Conservation (phyloP, 1,139 yeast species). For the Blastobotrys illinoisensis region DNA sequence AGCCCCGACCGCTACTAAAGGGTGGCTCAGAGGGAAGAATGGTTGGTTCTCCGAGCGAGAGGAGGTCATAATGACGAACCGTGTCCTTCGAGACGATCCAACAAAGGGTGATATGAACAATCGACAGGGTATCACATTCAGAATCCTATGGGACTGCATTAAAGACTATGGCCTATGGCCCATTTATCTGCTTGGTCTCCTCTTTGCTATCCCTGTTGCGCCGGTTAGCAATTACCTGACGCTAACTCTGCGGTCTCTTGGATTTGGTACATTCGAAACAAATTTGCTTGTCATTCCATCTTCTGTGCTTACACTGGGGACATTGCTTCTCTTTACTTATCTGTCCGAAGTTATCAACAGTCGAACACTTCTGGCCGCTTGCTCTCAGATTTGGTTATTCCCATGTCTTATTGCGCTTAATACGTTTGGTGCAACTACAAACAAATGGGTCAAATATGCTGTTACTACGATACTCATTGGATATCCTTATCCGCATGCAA, state of each 20-base stretch:
- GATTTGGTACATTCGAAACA: conserved; percentile 51
- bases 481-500: conserved; percentile 45
- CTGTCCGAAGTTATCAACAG: conserved; percentile 7
- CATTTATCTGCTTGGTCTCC: conserved; percentile 45
- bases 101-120: conserved; percentile 64
- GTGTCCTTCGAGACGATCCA: conserved; percentile 60
- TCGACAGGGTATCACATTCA: conserved; percentile 47
- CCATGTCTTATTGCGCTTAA: conserved; percentile 17
- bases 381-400: conserved; percentile 2
- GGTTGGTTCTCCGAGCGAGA: conserved; percentile 60
- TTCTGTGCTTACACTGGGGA: conserved; percentile 20
- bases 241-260: conserved; percentile 45
- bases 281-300: conserved; percentile 53
- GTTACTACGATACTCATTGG: conserved; percentile 43
- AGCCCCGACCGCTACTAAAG: conserved; percentile 44
- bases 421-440: conserved; percentile 35
- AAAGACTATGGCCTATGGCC: conserved; percentile 57
- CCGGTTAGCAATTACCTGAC: conserved; percentile 49
- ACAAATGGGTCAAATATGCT: conserved; percentile 49
- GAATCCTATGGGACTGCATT: conserved; percentile 39
- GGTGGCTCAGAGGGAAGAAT: conserved; percentile 39
- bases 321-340: conserved; percentile 12
- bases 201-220: conserved; percentile 38
- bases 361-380: background rate
- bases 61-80: conserved; percentile 53